Percentiles rank a stretch among this genome's conserved stretches.
phyloP scores from a whole-genome alignment of 768 basidiomycete genomes.

The Auricularia sp. region DNA sequence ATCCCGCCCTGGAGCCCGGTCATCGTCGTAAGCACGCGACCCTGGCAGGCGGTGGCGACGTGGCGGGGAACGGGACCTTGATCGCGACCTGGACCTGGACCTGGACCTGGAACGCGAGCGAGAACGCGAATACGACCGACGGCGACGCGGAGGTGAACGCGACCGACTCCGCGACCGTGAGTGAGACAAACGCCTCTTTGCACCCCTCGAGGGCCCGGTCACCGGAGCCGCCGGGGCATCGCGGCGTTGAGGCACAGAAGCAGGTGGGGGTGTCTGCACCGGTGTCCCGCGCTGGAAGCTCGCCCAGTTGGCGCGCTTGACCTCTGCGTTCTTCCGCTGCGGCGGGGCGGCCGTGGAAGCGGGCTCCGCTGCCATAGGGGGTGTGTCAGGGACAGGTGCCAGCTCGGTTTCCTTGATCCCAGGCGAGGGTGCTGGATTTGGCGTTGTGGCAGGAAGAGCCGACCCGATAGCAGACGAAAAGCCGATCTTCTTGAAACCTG shows the following conservation, averaged over 20 bases:
- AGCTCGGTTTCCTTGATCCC: neutral
- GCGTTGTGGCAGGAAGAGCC: neutral
- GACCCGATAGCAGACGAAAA: neutral
- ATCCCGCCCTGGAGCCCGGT: neutral
- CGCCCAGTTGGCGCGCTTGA: neutral
- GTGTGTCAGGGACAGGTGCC: neutral
- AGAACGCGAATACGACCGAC: neutral
- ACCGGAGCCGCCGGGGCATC: neutral
- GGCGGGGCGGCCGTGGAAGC: neutral
- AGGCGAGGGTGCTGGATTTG: neutral
- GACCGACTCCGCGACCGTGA: neutral
- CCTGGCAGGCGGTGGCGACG: neutral
- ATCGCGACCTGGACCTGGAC: neutral
- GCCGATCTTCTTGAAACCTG: constrained; percentile 1
- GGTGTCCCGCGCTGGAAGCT: neutral
- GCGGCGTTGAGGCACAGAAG: neutral
- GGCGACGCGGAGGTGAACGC: neutral
- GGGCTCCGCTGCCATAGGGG: neutral
- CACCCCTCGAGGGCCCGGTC: neutral
- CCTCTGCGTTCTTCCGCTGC: neutral
- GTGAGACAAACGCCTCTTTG: neutral
- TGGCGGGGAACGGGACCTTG: neutral
- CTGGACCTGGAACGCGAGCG: neutral
- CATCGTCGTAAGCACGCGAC: neutral
- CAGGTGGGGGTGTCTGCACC: neutral